Base-by-base conservation (phyloP, 164 flowering plant species). In the Saururus chinensis region DNA sequence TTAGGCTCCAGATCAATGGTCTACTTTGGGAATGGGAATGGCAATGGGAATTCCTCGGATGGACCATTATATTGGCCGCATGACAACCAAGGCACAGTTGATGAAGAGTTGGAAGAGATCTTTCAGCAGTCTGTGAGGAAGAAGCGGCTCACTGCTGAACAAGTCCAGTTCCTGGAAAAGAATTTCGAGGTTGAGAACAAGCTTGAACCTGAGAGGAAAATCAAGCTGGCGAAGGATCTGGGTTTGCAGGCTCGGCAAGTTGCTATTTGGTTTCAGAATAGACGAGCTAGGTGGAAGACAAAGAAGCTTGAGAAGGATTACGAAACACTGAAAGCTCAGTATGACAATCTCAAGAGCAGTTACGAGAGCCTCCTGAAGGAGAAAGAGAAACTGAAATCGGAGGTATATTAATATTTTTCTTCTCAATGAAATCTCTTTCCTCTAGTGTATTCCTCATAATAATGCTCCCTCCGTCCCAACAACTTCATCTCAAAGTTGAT, bases 201-300 rank as follows among this genome's bases (percentile, higher is more conserved):
- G 79, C 90, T 88, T n/a, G 92, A 88, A 62, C 92, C 92, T 0
- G 92, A 88, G 24, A 77, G 92, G 72, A 88, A 88, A 67, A 40
- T 77, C 52, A 81, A 82, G 75, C 86, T 88, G 1, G 92, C 96
- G 0, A 82, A 76, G 66, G 86, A 84, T 48, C 78, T 86, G 6
- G 87, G 84, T n/a, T 61, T 86, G 77, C 88, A 88, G 74, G 90
- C 92, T 25, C 73, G 93, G 19, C 96, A 86, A 62, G 82, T 89
- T 56, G 81, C 84, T 1, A 78, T 81, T 56, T 81, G 84, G 84
- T 81, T 78, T 37, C 84, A 81, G 42, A 81, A 81, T 59, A 73
- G 82, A 11, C 64, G 82, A 23, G 84, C 84, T 11, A 68, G 84
- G 54, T 81, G 74, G 77, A 81, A 78, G 65, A 81, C 80, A 10